phyloP scores from a whole-genome alignment of 2,329 filamentous ascomycete genomes.

The Juglanconis sp. region DNA sequence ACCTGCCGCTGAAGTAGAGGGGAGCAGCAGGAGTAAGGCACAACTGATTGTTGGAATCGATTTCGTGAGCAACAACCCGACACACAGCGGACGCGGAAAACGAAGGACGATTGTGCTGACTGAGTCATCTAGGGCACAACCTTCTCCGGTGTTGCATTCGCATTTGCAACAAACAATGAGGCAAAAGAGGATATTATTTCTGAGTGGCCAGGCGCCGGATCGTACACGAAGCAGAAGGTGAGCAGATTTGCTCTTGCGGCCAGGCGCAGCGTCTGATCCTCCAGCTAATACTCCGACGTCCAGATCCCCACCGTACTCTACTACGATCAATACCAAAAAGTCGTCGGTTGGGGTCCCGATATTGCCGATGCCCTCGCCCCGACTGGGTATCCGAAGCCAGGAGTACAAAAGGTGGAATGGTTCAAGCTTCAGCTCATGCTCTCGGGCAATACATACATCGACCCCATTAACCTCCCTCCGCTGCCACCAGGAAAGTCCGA shows the following conservation, averaged over 20 bases:
- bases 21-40: slow-evolving; percentile 84
- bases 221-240: slow-evolving; percentile 98
- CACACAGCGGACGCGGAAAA: not conserved
- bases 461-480: slow-evolving; percentile 96
- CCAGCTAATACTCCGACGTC: not conserved
- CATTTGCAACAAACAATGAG: slow-evolving; percentile 95
- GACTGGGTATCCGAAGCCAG: slow-evolving; percentile 94
- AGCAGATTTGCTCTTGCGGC: slow-evolving; percentile 12
- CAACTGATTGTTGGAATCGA: slow-evolving; percentile 98
- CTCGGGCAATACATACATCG: slow-evolving; percentile 97
- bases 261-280: not conserved
- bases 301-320: slow-evolving; percentile 99
- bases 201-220: slow-evolving; percentile 96
- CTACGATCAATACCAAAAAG: slow-evolving; percentile 99
- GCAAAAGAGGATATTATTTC: slow-evolving; percentile 98
- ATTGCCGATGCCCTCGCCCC: slow-evolving; percentile 95
- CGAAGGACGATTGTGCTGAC: slow-evolving; percentile 3
- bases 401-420: slow-evolving; percentile 99
- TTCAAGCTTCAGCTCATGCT: slow-evolving; percentile 99
- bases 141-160: slow-evolving; percentile 95
- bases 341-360: slow-evolving; percentile 98
- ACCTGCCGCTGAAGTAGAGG: slow-evolving; percentile 73
- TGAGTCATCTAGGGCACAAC: slow-evolving; percentile 71
- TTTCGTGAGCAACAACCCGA: slow-evolving; percentile 63
- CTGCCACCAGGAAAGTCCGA: slow-evolving; percentile 97